Percentiles rank a stretch among this genome's conserved stretches.
Evolutionary conservation across 1,139 yeast genomes (phyloP).

Genomic region (Hemisphaericaspora xylofermentans): DNA sequence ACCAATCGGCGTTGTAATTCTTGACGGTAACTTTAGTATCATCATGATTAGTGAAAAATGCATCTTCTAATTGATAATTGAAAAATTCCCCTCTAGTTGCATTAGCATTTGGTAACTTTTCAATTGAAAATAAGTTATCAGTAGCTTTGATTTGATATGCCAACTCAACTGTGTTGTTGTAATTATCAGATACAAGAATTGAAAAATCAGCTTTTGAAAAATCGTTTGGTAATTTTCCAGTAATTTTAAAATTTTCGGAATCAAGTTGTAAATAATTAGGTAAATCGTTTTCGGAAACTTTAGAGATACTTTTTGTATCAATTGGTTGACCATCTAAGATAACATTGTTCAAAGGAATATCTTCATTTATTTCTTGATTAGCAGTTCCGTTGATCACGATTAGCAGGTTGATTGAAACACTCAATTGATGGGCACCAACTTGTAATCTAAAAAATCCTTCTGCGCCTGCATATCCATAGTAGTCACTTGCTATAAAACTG

Average conservation of each 20-base stretch:
- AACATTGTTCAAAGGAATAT: slow-evolving; percentile 62
- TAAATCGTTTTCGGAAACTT: slow-evolving; percentile 45
- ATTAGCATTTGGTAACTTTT: slow-evolving; percentile 54
- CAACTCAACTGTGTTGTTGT: slow-evolving; percentile 61
- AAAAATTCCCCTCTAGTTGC: slow-evolving; percentile 66
- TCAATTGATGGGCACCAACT: slow-evolving; percentile 85
- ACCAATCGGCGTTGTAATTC: slow-evolving; percentile 53
- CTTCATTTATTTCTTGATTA: slow-evolving; percentile 51
- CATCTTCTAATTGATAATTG: slow-evolving; percentile 49
- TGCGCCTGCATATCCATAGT: slow-evolving; percentile 71
- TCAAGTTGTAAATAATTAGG: slow-evolving; percentile 63
- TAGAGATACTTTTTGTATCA: slow-evolving; percentile 50
- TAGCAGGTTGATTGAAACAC: slow-evolving; percentile 56
- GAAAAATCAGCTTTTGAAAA: slow-evolving; percentile 48
- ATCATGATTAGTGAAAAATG: slow-evolving; percentile 54
- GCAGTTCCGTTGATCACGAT: slow-evolving; percentile 67
- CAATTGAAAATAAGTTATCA: slow-evolving; percentile 54
- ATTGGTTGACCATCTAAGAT: slow-evolving; percentile 59
- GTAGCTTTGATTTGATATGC: slow-evolving; percentile 51
- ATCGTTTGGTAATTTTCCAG: slow-evolving; percentile 58
- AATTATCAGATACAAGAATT: slow-evolving; percentile 60
- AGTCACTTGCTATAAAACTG: slow-evolving; percentile 76
- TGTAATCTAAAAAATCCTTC: slow-evolving; percentile 67
- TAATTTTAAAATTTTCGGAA: slow-evolving; percentile 41
- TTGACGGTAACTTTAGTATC: slow-evolving; percentile 51